Evolutionary conservation across 805 yeast genomes (phyloP).

Genomic region (Yueomyces sp.): DNA sequence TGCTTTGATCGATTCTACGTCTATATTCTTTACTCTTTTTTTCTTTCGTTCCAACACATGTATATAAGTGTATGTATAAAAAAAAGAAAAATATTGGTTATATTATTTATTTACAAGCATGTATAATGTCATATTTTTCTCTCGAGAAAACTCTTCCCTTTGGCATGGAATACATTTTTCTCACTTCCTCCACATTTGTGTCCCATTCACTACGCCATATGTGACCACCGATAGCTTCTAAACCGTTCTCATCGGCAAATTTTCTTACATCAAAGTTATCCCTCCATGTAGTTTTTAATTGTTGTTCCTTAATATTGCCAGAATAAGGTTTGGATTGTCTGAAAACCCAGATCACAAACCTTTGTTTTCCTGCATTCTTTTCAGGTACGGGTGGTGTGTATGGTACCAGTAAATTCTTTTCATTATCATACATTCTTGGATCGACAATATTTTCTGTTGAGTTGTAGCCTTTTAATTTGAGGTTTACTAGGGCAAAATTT

Average conservation of each 20-base stretch:
- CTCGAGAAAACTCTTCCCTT: constrained; percentile 64
- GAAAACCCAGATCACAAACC: constrained; percentile 83
- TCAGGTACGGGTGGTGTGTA: constrained; percentile 83
- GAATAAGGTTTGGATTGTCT: constrained; percentile 35
- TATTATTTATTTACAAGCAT: too few species aligned
- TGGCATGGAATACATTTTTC: constrained; percentile 61
- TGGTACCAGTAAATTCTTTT: constrained; percentile 34
- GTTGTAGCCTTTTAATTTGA: constrained; percentile 37
- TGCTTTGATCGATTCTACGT: not conserved
- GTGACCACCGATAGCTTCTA: constrained; percentile 83
- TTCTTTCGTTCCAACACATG: not conserved
- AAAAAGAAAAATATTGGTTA: too few species aligned
- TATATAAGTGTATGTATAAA: too few species aligned
- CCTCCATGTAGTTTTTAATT: constrained; percentile 19
- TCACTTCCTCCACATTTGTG: constrained; percentile 50
- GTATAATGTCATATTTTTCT: constrained; percentile 19
- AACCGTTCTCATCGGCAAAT: constrained; percentile 40
- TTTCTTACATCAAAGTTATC: constrained; percentile 58
- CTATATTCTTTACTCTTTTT: not conserved
- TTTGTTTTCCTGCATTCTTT: constrained; percentile 69
- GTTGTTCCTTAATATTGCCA: not conserved
- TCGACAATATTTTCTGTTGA: constrained; percentile 35
- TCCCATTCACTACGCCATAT: constrained; percentile 84
- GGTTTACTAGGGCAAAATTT: constrained; percentile 65
- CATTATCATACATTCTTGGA: constrained; percentile 23